Evolutionary conservation across 441 rosid genomes (phyloP), one percentile per base, ranked within the genome.

Genomic region (Adansonia grandidieri): DNA sequence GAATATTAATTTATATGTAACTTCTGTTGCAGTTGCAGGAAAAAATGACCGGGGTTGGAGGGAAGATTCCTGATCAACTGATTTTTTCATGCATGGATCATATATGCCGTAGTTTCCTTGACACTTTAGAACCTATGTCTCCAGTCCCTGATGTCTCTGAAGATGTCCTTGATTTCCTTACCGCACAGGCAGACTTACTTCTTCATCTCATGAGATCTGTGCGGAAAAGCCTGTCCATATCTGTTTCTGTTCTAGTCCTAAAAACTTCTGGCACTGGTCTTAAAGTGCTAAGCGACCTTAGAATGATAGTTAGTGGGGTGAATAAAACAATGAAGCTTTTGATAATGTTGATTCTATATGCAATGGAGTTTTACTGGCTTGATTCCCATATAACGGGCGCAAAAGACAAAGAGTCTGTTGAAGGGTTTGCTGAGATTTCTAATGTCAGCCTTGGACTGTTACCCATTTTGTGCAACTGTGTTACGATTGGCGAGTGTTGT

Each of bases 381-480:
- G 82, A 73, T 79, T 70, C 84, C 64, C 50, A 37, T 72, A 56
- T 71, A 40, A 76, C 77, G 80, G 84, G 83, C 37, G 64, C 20
- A 58, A 79, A 82, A 63, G 86, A 85, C 53, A 75, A 71, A 80
- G 91, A 84, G 70, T 85, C 82, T 74, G 80, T 79, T 76, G 89
- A 89, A 83, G 88, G 86, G 78, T 72, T 82, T 74, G 82, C 91
- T 60, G 93, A 92, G 75, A 82, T 97, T 85, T 88, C 97, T 76
- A 92, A 90, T 80, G 81, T 87, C 20, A 89, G 89, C 78, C 82
- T 93, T 70, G 91, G 93, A 73, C 83, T 92, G 40, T 87, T 97
- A 78, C 98, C 98, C 17, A 84, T 84, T 80, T 81, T 97, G 51
- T 94, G 98, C 87, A 86, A 87, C 78, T 90, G 90, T 77, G 83